These are phyloP conservation scores for Parathielavia hyrcaniae DNA, from an alignment of 495 filamentous ascomycete species.

Conservation along the genomic window DNA sequence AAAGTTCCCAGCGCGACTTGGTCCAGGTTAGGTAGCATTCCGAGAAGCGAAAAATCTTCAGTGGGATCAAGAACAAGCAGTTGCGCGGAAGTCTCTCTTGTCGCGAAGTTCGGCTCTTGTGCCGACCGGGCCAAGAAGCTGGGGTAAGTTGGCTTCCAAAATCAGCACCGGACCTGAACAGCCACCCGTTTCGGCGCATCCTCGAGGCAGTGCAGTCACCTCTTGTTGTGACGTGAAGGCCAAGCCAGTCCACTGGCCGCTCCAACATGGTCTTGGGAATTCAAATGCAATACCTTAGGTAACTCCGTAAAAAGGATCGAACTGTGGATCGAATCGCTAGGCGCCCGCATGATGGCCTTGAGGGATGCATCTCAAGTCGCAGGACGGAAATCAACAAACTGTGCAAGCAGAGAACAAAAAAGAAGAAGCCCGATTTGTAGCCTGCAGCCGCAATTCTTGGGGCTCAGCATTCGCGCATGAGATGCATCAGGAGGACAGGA, in stretches of 20 bases:
- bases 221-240: not conserved
- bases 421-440: too few relatives aligned
- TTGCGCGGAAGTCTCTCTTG: too few relatives aligned
- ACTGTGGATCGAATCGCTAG: not conserved
- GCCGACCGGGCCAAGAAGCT: not conserved
- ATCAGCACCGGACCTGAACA: not conserved
- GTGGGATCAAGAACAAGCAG: not conserved
- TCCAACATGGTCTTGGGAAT: too few relatives aligned
- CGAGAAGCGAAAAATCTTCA: not conserved
- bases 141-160: not conserved
- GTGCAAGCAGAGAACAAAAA: not conserved
- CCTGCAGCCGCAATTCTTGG: too few relatives aligned
- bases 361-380: not conserved
- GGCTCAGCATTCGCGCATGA: too few relatives aligned
- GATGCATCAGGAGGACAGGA: too few relatives aligned
- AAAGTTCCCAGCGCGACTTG: constrained; percentile 4
- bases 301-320: not conserved
- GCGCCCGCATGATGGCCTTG: not conserved
- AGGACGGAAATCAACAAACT: not conserved
- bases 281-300: too few relatives aligned
- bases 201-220: constrained; percentile 11
- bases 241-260: too few relatives aligned
- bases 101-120: too few relatives aligned
- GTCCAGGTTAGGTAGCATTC: not conserved
- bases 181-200: not conserved